A percentile compares a stretch with the other conserved stretches of the same genome.
These are phyloP conservation scores for Ilyonectria destructans DNA, from an alignment of 2,329 filamentous ascomycete species.

Conservation along the genomic window DNA sequence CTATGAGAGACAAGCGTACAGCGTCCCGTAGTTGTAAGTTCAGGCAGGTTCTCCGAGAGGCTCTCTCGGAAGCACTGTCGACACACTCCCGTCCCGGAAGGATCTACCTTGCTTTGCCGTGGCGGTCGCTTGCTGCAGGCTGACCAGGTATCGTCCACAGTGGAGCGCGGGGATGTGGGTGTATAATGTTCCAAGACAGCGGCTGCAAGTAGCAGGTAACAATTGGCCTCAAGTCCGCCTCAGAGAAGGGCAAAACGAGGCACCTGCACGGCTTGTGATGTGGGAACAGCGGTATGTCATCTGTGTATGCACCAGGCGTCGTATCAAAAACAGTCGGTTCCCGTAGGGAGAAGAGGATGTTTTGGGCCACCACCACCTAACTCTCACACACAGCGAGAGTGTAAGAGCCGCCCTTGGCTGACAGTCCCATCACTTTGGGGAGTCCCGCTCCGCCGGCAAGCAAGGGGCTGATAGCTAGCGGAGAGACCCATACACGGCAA, in stretches of 20 bases:
- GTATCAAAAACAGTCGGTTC: background rate
- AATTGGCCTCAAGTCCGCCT: slow-evolving; percentile 18
- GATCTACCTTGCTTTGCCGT: slow-evolving; percentile 42
- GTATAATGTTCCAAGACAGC: slow-evolving; percentile 40
- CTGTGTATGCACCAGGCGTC: background rate
- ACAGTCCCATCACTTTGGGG: slow-evolving; percentile 21
- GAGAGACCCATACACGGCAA: slow-evolving; percentile 41
- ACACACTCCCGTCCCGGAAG: slow-evolving; percentile 35
- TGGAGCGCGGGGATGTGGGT: slow-evolving; percentile 33
- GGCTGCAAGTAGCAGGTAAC: slow-evolving; percentile 23
- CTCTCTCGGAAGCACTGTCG: slow-evolving; percentile 32
- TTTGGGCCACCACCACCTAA: slow-evolving; percentile 2
- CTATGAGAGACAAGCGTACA: slow-evolving; percentile 43
- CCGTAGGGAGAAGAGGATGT: background rate
- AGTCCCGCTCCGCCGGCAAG: slow-evolving; percentile 42
- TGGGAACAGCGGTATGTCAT: background rate
- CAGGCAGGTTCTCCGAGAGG: slow-evolving; percentile 10
- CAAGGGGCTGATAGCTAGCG: slow-evolving; percentile 45
- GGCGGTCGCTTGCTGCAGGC: slow-evolving; percentile 34
- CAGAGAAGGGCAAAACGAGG: background rate
- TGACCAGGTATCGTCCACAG: slow-evolving; percentile 30
- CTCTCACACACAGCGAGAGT: slow-evolving; percentile 3
- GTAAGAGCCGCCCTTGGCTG: slow-evolving; percentile 16
- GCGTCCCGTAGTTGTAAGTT: slow-evolving; percentile 19
- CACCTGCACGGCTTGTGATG: slow-evolving; percentile 7